Evolutionary conservation across 352 stramenopile species (phyloP).

Genomic region (Phytophthora nicotianae): DNA sequence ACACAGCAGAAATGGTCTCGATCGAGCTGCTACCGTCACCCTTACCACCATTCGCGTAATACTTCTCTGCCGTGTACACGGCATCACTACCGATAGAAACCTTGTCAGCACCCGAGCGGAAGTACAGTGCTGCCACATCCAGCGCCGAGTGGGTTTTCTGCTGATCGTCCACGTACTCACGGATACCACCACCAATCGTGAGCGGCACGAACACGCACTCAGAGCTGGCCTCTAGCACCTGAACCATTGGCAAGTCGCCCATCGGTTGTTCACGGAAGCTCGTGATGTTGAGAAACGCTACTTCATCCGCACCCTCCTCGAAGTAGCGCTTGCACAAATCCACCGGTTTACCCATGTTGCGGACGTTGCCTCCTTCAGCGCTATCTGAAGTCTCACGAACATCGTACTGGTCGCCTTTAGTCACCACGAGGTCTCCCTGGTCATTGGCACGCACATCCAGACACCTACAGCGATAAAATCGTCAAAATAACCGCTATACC

Average conservation of each 20-base stretch:
- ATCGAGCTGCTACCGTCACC: slow-evolving; percentile 91
- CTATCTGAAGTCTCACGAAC: slow-evolving; percentile 90
- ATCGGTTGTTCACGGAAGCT: slow-evolving; percentile 97
- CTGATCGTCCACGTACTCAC: slow-evolving; percentile 94
- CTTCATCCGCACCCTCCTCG: slow-evolving; percentile 96
- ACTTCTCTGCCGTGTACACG: slow-evolving; percentile 93
- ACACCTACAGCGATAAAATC: slow-evolving; percentile 56
- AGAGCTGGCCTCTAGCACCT: slow-evolving; percentile 94
- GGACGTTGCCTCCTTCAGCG: slow-evolving; percentile 88
- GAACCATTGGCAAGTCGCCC: slow-evolving; percentile 96
- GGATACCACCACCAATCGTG: slow-evolving; percentile 97
- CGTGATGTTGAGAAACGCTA: slow-evolving; percentile 99
- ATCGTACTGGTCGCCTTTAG: slow-evolving; percentile 99
- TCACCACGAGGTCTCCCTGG: slow-evolving; percentile 97
- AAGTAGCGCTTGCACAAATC: slow-evolving; percentile 96
- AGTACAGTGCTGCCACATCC: slow-evolving; percentile 96
- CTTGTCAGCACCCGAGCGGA: slow-evolving; percentile 98
- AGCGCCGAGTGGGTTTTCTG: slow-evolving; percentile 90
- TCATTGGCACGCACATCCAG: slow-evolving; percentile 98
- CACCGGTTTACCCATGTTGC: slow-evolving; percentile 98
- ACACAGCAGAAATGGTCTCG: slow-evolving; percentile 96
- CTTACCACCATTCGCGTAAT: slow-evolving; percentile 75
- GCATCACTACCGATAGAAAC: slow-evolving; percentile 97
- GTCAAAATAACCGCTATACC: slow-evolving; percentile 15
- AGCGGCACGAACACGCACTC: slow-evolving; percentile 97